Percentiles rank a stretch among this genome's conserved stretches.
These are phyloP conservation scores for Pseudoneurospora amorphoporcata DNA, from an alignment of 495 filamentous ascomycete species.

Conservation along the genomic window DNA sequence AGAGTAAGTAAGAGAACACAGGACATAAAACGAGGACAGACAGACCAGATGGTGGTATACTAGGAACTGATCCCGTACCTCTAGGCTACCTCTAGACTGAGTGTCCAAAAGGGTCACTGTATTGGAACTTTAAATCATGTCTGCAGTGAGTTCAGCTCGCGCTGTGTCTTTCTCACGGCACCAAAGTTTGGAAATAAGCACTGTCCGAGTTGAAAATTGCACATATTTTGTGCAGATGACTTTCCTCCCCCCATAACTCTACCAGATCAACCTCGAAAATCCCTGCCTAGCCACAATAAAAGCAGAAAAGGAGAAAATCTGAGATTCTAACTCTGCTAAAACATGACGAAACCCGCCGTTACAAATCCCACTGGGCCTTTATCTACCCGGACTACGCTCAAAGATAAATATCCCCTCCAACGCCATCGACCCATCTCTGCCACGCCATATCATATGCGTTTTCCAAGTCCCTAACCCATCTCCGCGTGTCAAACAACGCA, in stretches of 20 bases:
- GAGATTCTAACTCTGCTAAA: neutral
- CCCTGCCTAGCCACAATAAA: neutral
- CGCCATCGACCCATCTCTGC: constrained; percentile 74
- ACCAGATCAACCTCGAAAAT: neutral
- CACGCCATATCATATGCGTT: constrained; percentile 80
- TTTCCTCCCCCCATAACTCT: neutral
- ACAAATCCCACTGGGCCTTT: neutral
- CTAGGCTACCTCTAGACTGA: no score
- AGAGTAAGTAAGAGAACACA: no score
- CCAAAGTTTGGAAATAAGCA: neutral
- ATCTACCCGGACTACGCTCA: constrained; percentile 4
- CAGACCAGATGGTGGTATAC: no score
- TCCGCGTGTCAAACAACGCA: constrained; percentile 78
- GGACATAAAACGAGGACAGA: no score
- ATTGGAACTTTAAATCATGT: neutral
- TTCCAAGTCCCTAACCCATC: constrained; percentile 92
- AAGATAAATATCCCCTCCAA: constrained; percentile 82
- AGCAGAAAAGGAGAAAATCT: neutral
- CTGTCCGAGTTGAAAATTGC: neutral
- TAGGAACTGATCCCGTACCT: no score
- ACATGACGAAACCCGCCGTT: neutral
- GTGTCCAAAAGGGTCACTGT: neutral
- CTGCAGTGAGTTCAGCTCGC: neutral
- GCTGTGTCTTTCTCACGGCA: neutral
- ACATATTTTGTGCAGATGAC: neutral